Conservation (phyloP, 2,329 filamentous ascomycete species). For the Trichoderma guizhouense region DNA sequence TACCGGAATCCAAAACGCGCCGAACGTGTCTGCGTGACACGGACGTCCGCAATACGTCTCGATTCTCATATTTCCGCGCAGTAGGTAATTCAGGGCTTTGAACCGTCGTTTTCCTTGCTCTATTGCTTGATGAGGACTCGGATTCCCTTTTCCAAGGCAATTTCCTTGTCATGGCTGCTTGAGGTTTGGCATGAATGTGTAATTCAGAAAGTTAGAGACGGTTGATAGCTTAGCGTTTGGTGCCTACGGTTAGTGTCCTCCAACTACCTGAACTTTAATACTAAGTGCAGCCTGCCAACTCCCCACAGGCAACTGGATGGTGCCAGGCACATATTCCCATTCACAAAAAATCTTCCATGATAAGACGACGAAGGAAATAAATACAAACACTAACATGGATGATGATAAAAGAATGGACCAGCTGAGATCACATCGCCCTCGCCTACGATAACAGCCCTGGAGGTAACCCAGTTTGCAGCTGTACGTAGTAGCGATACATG, state of each 20-base stretch:
- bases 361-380: not conserved
- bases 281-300: not conserved
- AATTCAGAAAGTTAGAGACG: not conserved
- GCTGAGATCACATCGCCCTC: not conserved
- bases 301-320: not conserved
- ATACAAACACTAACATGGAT: not conserved
- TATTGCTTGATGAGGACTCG: not conserved
- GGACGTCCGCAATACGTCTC: not conserved
- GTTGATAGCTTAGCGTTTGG: not conserved
- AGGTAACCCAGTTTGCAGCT: not conserved
- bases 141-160: conserved; percentile 8
- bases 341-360: not conserved
- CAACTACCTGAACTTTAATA: not conserved
- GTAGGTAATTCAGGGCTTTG: not conserved
- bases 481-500: not conserved
- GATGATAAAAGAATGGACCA: not conserved
- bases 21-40: conserved; percentile 2
- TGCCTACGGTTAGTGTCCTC: not conserved
- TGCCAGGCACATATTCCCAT: not conserved
- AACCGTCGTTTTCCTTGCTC: not conserved
- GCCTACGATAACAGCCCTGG: not conserved
- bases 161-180: conserved; percentile 11
- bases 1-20: conserved; percentile 26
- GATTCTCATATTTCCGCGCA: not conserved
- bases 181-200: not conserved